Percentiles rank a stretch among this genome's conserved stretches.
These are phyloP conservation scores for Leccinum incarnatum DNA, from an alignment of 768 basidiomycete species.

Conservation along the genomic window DNA sequence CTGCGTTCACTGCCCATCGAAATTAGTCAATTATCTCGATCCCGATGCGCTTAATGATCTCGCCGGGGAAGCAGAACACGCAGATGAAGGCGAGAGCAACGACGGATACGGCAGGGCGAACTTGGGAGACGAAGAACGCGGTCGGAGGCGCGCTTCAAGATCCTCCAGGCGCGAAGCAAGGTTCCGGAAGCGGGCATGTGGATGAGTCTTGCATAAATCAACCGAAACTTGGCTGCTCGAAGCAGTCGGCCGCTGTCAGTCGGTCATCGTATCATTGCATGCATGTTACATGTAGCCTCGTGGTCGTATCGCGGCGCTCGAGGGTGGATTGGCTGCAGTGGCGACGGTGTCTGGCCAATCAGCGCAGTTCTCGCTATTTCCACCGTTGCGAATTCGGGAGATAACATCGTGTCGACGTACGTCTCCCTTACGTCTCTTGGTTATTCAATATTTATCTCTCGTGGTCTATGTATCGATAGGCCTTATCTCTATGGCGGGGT, in stretches of 20 bases:
- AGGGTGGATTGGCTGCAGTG: no score
- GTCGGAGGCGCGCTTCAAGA: conserved; percentile 62
- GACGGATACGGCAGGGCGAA: conserved; percentile 23
- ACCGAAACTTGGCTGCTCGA: background rate
- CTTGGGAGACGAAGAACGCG: conserved; percentile 37
- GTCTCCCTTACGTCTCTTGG: no score
- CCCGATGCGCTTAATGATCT: conserved; percentile 67
- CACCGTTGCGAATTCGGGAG: no score
- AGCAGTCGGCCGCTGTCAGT: background rate
- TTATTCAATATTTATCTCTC: no score
- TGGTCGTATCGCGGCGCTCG: background rate
- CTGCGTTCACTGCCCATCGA: conserved; percentile 59
- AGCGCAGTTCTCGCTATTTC: no score
- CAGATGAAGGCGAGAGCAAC: conserved; percentile 36
- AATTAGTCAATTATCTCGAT: conserved; percentile 51
- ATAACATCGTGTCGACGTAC: no score
- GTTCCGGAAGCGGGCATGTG: conserved; percentile 76
- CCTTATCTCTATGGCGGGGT: no score
- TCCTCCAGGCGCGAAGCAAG: conserved; percentile 65
- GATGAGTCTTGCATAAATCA: conserved; percentile 62
- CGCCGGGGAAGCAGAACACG: conserved; percentile 49
- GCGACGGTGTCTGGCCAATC: no score
- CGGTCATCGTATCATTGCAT: background rate
- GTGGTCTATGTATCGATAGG: no score
- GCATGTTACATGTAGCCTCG: background rate